phyloP scores from a whole-genome alignment of 345 rosid genomes.

The Aethionema arabicum region DNA sequence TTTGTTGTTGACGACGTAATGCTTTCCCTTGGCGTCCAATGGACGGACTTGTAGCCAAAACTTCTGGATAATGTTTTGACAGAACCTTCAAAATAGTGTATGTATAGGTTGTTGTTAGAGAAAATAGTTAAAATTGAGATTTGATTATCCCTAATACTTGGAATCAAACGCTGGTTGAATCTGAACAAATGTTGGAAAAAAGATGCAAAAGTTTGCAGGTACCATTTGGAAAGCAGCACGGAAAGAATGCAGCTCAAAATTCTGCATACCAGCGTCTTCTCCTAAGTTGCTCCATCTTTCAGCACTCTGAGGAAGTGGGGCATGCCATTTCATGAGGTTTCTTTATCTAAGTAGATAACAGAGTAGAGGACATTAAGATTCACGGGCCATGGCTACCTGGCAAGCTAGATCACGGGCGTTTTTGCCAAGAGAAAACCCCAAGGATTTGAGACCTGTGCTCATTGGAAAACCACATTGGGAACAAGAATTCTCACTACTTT shows the following conservation, averaged over 20 bases:
- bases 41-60: constrained; percentile 59
- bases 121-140: constrained; percentile 4
- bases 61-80: constrained; percentile 65
- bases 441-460: constrained; percentile 68
- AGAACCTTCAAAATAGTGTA: constrained; percentile 58
- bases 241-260: constrained; percentile 85
- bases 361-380: constrained; percentile 10
- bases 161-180: too few relatives aligned
- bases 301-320: constrained; percentile 61
- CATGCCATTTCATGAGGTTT: background rate
- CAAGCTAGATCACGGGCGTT: constrained; percentile 84
- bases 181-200: background rate
- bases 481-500: constrained; percentile 35
- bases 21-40: constrained; percentile 97
- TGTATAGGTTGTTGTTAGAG: constrained; percentile 14
- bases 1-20: constrained; percentile 68
- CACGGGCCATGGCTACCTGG: constrained; percentile 65
- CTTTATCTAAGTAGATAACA: background rate
- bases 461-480: constrained; percentile 67
- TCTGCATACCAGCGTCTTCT: constrained; percentile 70
- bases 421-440: constrained; percentile 58
- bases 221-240: constrained; percentile 97
- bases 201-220: constrained; percentile 6
- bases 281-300: constrained; percentile 81
- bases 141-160: background rate